Evolutionary conservation across 768 basidiomycete species (phyloP), one percentile per base, ranked within the genome.

Genomic region (Termitomyces sp.): DNA sequence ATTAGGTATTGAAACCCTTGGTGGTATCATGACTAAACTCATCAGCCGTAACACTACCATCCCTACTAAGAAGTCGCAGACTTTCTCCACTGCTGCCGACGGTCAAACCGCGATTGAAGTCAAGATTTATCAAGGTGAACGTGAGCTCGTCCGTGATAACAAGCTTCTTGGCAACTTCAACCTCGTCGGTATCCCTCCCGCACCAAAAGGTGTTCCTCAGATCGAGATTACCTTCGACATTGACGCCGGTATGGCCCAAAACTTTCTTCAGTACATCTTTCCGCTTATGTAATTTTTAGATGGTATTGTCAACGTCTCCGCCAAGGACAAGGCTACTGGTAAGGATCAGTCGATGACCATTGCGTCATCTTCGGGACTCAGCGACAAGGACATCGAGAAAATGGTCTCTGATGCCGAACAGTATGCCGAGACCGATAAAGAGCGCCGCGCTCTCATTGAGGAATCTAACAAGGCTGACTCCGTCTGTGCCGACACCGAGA

Each of bases 21-120:
- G 97, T 63, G 97, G 97, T 68, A 98, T 99, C 75, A 98, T 99
- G 93, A 98, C 96, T 63, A 96, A 98, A 75, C 85, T 99, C 43
- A 99, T 99, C 76, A 89, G 82, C 69, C 90, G 97, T 58, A 99
- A 99, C 80, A 99, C 97, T 11, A 98, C 97, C 57, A 98, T 98
- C 75, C 97, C 97, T 5, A 98, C 96, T 64, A 99, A 99, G 83
- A 99, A 99, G 84, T 95, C 93, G 0, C 96, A 98, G 73, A 90
- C 89, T 43, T 98, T 99, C 83, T 98, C 96, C 4, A 99, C 97
- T 16, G 96, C 97, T 40, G 96, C 96, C 38, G 97, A 99, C 60
- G 96, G 97, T 52, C 97, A 99, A 76, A 96, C 91, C n/a, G 95
- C 96, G 37, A 98, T 99, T 63, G 95, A 98, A 73, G 96, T 99